These are phyloP conservation scores for Diplodia scrobiculata DNA, from an alignment of 2,329 filamentous ascomycete species.

Conservation along the genomic window DNA sequence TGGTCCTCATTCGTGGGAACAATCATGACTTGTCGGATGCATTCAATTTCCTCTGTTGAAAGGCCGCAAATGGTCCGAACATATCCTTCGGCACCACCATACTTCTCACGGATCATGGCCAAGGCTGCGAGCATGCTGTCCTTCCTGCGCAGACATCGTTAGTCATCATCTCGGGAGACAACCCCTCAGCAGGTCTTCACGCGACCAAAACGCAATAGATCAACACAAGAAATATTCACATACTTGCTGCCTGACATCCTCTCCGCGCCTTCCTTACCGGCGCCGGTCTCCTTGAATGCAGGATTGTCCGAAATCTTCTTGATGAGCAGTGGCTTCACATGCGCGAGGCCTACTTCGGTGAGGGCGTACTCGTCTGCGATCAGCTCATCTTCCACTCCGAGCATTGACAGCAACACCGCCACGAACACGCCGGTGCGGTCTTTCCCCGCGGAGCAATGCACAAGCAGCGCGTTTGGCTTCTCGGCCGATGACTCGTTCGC, in stretches of 20 bases:
- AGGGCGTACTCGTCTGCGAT: slow-evolving; percentile 67
- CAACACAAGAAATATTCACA: slow-evolving; percentile 46
- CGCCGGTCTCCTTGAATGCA: slow-evolving; percentile 45
- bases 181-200: too few relatives aligned
- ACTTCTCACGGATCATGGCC: slow-evolving; percentile 60
- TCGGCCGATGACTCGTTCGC: slow-evolving; percentile 36
- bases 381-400: slow-evolving; percentile 62
- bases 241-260: slow-evolving; percentile 37
- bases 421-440: slow-evolving; percentile 73
- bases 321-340: slow-evolving; percentile 33
- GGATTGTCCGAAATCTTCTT: slow-evolving; percentile 54
- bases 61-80: slow-evolving; percentile 62
- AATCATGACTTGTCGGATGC: slow-evolving; percentile 40
- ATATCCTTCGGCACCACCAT: slow-evolving; percentile 67
- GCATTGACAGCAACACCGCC: slow-evolving; percentile 65
- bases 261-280: slow-evolving; percentile 31
- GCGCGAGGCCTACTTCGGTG: slow-evolving; percentile 58
- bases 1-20: not conserved
- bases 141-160: slow-evolving; percentile 41
- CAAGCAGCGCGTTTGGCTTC: slow-evolving; percentile 55
- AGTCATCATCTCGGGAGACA: slow-evolving; percentile 36
- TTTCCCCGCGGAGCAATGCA: slow-evolving; percentile 78
- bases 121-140: slow-evolving; percentile 52
- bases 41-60: slow-evolving; percentile 57
- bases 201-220: slow-evolving; percentile 32